Evolutionary conservation across 2,329 filamentous ascomycete genomes (phyloP), one percentile per base, ranked within the genome.

Genomic region (Aureobasidium sp.): DNA sequence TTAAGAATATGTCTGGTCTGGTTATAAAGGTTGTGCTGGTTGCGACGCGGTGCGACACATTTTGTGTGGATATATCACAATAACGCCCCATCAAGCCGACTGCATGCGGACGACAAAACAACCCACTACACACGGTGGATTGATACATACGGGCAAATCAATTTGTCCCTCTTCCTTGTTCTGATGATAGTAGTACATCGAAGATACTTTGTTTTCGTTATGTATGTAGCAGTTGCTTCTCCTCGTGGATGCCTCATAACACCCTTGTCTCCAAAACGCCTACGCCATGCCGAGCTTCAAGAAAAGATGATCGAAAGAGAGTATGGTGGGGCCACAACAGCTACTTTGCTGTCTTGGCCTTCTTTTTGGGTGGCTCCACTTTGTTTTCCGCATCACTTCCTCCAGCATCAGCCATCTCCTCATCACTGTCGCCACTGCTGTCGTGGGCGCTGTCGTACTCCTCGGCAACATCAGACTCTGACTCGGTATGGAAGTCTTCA

Each of bases 371-470:
- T 67, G 83, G 77, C 71, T 82, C 77, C 58, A 80, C 80, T 67
- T 82, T 79, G 48, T 74, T 78, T 58, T 81, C 81, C 17, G 77
- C 79, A 62, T 81, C 76, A 59, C 68, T 70, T 49, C 81, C 74
- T 67, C 83, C 86, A 63, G 84, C 86, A 70, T 87, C 87, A 47
- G 79, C 84, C 67, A 79, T 84, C 56, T 87, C 87, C 47, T 82
- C 84, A 64, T 84, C 87, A 67, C 84, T 87, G 62, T 83, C 86
- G 14, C 88, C 91, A 56, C 86, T 89, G 72, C 91, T 96, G 72
- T 96, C 90, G 72, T 97, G 93, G 49, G 85, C 88, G 59, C 89
- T 93, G 75, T 99, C 94, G 68, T 86, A 99, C 73, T 99, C 95
- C 76, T 99, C 94, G 0, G 93, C 94, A 2, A 97, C 92, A 68